Conservation (phyloP, 805 yeast genomes). For the Ogataea nonfermentans region DNA sequence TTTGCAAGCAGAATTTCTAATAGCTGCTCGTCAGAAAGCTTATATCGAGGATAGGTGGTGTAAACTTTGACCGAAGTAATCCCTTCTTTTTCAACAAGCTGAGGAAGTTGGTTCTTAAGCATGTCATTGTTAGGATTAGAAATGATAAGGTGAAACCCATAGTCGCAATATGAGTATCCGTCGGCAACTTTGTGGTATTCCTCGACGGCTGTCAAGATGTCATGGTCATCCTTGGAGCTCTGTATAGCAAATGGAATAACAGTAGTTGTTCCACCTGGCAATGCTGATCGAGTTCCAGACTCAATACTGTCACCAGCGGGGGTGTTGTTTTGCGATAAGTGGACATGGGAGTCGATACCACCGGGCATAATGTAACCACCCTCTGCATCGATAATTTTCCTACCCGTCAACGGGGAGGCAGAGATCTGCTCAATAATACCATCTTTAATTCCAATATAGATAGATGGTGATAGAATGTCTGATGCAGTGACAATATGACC, state of each 20-base stretch:
- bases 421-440: conserved; percentile 23
- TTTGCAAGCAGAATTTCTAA: conserved; percentile 39
- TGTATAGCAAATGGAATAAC: conserved; percentile 47
- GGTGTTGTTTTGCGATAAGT: conserved; percentile 41
- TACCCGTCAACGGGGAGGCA: conserved; percentile 19
- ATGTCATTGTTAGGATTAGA: conserved; percentile 23
- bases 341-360: conserved; percentile 51
- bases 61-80: conserved; percentile 42
- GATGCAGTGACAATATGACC: conserved; percentile 34
- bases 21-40: conserved; percentile 40
- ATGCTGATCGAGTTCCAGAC: conserved; percentile 44
- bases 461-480: conserved; percentile 30
- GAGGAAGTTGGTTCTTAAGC: conserved; percentile 30
- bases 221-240: conserved; percentile 32
- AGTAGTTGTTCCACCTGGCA: conserved; percentile 52
- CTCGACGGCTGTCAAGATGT: conserved; percentile 21
- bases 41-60: conserved; percentile 45
- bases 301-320: conserved; percentile 45
- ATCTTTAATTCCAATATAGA: conserved; percentile 39
- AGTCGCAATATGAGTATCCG: conserved; percentile 42
- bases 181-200: conserved; percentile 31
- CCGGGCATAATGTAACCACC: conserved; percentile 51
- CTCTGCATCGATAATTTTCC: conserved; percentile 38
- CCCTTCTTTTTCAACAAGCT: conserved; percentile 36
- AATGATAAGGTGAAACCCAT: conserved; percentile 47